Base-by-base conservation (phyloP, 108 stramenopile species). In the Nitzschia sp. region DNA sequence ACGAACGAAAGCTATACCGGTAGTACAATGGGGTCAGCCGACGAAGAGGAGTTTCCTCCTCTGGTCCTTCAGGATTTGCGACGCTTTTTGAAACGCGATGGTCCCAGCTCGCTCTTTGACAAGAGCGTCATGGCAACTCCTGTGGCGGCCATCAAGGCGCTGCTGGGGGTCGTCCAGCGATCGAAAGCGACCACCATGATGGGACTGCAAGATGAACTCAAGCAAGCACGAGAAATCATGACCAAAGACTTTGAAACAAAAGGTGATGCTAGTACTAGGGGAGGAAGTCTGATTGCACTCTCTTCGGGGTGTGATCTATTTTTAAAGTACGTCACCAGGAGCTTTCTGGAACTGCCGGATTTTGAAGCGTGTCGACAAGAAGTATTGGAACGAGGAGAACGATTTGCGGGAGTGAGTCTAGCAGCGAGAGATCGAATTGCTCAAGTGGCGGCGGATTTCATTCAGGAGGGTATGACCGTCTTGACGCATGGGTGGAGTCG, bases 401-500 rank as follows among this genome's bases (percentile, higher is more conserved):
- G 82, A 22, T 99, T 99, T 76, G 95, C 94, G 2, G 88, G 75
- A 21, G 92, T 95, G 36, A 82, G 86, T 22, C 56, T 93, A 53
- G 83, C 87, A 28, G 91, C 94, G 15, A 89, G 98, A 13, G 90
- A 90, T 71, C 83, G 85, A 27, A 97, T 99, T 57, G 90, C 94
- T 23, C 63, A 63, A 16, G 75, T 93, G 28, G 98, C 93, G 4
- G 70, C 83, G 15, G 83, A 83, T 30, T 99, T 99, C 62, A 81
- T 99, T n/a, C 78, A 87, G 27, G 94, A 96, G 53, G 96, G 95
- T 28, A 63, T 72, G 48, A 85, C 83, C 17, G 92, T 99, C 2
- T 53, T 99, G 26, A 96, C 92, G 0, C 97, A 98, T 72, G 98
- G 98, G 22, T 87, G 83, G 78, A 86, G 84, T 50, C 75, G 92